Base-by-base conservation (phyloP, 306 rosid genomes). In the Urtica urens region DNA sequence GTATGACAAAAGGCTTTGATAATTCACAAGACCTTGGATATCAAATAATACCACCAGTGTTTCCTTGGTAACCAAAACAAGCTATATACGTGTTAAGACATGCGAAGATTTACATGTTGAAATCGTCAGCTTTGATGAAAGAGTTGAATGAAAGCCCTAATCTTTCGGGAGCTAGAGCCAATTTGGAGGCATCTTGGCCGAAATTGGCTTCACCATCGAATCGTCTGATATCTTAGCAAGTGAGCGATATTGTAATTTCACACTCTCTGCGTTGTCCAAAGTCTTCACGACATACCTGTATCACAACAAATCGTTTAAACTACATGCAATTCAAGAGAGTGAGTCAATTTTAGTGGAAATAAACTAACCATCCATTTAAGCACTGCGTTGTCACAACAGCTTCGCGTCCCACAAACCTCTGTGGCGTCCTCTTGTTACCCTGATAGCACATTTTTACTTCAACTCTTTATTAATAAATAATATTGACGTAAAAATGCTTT, bases 381-480 rank as follows among this genome's bases (percentile, higher is more conserved):
- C 99, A 92, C 65, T 92, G 99, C 31, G 99, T 85, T 58, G 99
- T 92, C 38, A 92, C 99, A 63, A 92, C 72, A 60, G 99, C 99
- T 75, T 92, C 94, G 1, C 99, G 83, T 38, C 99, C 99, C 41
- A 92, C 96, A 63, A 92, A 92, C 35, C 99, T 95, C 51, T 55
- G 87, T 0, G 99, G 99, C 20, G 99, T 92, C 77, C 99, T 82
- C 70, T 92, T 92, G 75, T 92, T 92, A 46, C 99, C 99, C 99
- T 92, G 77, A n/a, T n/a, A n/a, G 27, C 38, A 64, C 67, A 58
- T 54, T 63, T 64, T 51, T 42, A 40, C 53, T 53, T 58, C 38
- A 61, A 9, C 49, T 62, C 55, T 62, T 67, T 60, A 58, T 49
- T 25, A 47, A 38, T 18, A 15, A 10, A 44, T 43, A 44, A 31